Percentiles rank a stretch among this genome's conserved stretches.
Evolutionary conservation across 2,329 filamentous ascomycete species (phyloP).

Genomic region (Aspergillus glaucus): DNA sequence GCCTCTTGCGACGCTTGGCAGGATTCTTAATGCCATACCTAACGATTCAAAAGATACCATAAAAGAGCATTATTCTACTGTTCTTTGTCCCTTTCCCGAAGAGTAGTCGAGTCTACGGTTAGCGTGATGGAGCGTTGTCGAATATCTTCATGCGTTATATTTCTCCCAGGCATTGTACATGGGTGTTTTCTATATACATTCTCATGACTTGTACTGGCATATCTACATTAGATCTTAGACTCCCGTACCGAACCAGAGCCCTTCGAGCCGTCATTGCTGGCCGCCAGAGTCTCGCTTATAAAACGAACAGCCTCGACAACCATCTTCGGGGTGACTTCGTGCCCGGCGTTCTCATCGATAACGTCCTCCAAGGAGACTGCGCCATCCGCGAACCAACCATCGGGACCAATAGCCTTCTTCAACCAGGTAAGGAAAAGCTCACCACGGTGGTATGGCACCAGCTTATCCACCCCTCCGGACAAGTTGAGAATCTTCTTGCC

Average conservation of each 20-base stretch:
- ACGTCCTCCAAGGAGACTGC: conserved; percentile 51
- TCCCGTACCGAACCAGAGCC: conserved; percentile 27
- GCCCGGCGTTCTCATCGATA: conserved; percentile 51
- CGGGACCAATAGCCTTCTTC: conserved; percentile 39
- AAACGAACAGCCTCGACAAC: conserved; percentile 50
- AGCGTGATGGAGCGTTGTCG: no score
- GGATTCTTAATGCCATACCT: not conserved
- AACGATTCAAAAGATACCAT: not conserved
- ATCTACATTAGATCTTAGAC: conserved; percentile 26
- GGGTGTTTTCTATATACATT: not conserved
- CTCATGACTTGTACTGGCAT: not conserved
- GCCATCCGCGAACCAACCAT: conserved; percentile 46
- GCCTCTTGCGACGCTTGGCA: conserved; percentile 19
- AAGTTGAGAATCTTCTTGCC: conserved; percentile 52
- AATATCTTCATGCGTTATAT: not conserved
- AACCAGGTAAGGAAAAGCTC: conserved; percentile 53
- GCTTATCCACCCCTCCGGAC: conserved; percentile 51
- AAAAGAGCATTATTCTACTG: conserved; percentile 13
- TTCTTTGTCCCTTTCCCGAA: conserved; percentile 1
- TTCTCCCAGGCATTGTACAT: not conserved
- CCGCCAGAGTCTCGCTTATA: conserved; percentile 39
- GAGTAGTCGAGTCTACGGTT: no score
- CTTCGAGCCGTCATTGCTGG: conserved; percentile 13
- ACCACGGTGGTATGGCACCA: conserved; percentile 54
- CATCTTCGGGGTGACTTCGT: conserved; percentile 55